Percentiles rank a stretch among this genome's conserved stretches.
phyloP scores from a whole-genome alignment of 228 moss, liverwort and hornwort genomes.

The Sphagnum fallax region DNA sequence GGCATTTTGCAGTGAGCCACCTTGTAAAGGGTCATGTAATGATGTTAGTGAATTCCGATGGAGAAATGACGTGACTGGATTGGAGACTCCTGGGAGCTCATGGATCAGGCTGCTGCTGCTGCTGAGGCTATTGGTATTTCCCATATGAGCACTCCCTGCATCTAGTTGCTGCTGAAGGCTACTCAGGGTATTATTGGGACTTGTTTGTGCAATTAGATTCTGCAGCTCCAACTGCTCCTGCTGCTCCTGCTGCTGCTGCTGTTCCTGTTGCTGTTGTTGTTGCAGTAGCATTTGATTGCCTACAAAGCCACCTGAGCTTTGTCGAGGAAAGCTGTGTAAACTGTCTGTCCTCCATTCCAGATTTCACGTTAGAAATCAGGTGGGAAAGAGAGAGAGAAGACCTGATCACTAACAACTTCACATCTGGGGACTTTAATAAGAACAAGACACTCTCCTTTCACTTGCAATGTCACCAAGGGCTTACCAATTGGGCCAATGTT shows the following conservation, averaged over 20 bases:
- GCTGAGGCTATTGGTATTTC: too few relatives aligned
- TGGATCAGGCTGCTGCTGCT: too few relatives aligned
- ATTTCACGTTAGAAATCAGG: not conserved
- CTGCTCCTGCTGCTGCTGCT: slow-evolving; percentile 13
- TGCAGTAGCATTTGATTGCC: not conserved
- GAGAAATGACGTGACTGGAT: slow-evolving; percentile 70
- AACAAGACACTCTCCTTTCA: too few relatives aligned
- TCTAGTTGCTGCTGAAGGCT: not conserved
- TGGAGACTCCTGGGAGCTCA: slow-evolving; percentile 1
- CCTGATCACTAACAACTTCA: not conserved
- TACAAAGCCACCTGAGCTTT: slow-evolving; percentile 5
- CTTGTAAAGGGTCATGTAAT: slow-evolving; percentile 69
- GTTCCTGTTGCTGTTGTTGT: slow-evolving; percentile 38
- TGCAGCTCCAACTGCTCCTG: slow-evolving; percentile 79
- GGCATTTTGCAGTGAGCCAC: slow-evolving; percentile 32
- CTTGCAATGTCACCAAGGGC: not conserved
- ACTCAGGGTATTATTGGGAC: slow-evolving; percentile 37
- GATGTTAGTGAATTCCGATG: slow-evolving; percentile 77
- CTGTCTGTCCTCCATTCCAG: slow-evolving; percentile 29
- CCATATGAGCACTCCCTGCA: too few relatives aligned
- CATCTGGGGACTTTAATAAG: not conserved
- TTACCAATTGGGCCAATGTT: slow-evolving; percentile 84
- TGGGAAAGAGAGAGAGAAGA: not conserved
- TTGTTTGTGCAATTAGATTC: slow-evolving; percentile 60
- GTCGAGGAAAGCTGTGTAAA: slow-evolving; percentile 54